Evolutionary conservation across 2,329 filamentous ascomycete species (phyloP).

Genomic region (Penicillium paneum): DNA sequence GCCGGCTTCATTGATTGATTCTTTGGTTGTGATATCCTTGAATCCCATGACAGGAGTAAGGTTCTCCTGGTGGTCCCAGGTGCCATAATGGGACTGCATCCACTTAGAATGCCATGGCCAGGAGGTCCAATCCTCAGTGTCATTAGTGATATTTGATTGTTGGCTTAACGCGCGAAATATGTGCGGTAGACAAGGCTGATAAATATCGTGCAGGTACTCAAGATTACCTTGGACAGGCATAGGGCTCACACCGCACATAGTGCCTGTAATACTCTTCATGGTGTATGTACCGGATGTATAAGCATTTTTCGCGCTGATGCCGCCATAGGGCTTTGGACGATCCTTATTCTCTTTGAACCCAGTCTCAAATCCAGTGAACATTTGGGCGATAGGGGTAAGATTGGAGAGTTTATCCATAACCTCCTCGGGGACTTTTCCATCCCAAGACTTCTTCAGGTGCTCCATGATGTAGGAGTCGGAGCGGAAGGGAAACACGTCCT

Average conservation of each 20-base stretch:
- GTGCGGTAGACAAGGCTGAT: constrained; percentile 45
- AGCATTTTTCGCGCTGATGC: constrained; percentile 41
- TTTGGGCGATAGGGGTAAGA: constrained; percentile 25
- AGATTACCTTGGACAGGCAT: constrained; percentile 43
- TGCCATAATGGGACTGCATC: constrained; percentile 31
- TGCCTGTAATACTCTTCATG: constrained; percentile 43
- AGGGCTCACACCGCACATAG: constrained; percentile 42
- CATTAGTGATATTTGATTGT: constrained; percentile 12
- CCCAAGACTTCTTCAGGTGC: constrained; percentile 36
- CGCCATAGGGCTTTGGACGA: constrained; percentile 32
- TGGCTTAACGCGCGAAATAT: constrained; percentile 23
- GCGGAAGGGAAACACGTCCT: constrained; percentile 45
- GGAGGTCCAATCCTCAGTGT: constrained; percentile 21
- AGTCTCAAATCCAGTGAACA: constrained; percentile 20
- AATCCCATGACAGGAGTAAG: constrained; percentile 28
- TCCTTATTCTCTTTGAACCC: constrained; percentile 17
- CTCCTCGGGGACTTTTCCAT: constrained; percentile 32
- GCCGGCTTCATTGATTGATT: constrained; percentile 19
- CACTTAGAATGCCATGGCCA: constrained; percentile 30
- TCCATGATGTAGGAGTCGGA: constrained; percentile 37
- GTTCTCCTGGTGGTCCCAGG: constrained; percentile 26
- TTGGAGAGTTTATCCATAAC: constrained; percentile 23
- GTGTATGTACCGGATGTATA: constrained; percentile 45
- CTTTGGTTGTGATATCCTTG: constrained; percentile 20
- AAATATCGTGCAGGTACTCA: constrained; percentile 41